These are phyloP conservation scores for Paragyromitra xinjiangensis DNA, from an alignment of 495 filamentous ascomycete genomes.

Conservation along the genomic window DNA sequence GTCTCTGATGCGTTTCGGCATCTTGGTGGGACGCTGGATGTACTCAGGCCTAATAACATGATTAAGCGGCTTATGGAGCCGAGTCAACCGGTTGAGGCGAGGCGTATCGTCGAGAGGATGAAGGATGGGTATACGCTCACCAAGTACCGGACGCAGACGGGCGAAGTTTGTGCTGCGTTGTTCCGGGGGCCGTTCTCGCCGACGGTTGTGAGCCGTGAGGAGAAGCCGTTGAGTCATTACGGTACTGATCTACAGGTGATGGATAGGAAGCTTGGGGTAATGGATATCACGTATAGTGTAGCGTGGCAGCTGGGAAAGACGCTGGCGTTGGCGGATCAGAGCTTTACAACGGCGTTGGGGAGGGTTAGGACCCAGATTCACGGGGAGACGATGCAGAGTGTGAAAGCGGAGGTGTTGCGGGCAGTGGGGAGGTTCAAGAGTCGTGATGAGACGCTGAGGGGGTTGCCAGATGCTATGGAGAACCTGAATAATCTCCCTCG, in stretches of 20 bases:
- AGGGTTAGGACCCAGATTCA: constrained; percentile 8
- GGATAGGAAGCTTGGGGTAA: constrained; percentile 60
- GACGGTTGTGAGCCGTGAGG: constrained; percentile 1
- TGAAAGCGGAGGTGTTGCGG: constrained; percentile 16
- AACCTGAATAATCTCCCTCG: constrained; percentile 1
- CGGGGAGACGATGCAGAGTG: not conserved
- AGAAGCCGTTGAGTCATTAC: constrained; percentile 14
- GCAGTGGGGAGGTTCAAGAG: not conserved
- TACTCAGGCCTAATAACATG: constrained; percentile 23
- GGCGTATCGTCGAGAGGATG: constrained; percentile 48
- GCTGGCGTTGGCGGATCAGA: constrained; percentile 36
- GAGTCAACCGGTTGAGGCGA: not conserved
- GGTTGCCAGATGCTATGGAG: not conserved
- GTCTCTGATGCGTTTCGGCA: constrained; percentile 53
- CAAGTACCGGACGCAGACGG: constrained; percentile 58
- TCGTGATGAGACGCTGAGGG: constrained; percentile 4
- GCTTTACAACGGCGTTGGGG: constrained; percentile 10
- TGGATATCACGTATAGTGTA: constrained; percentile 63
- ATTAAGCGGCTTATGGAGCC: not conserved
- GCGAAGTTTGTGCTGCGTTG: constrained; percentile 61
- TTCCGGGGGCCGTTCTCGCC: constrained; percentile 62
- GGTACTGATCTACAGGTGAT: constrained; percentile 61
- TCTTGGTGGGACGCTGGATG: constrained; percentile 22
- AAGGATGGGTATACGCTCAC: constrained; percentile 61
- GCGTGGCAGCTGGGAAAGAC: constrained; percentile 64